phyloP scores from a whole-genome alignment of 2,329 filamentous ascomycete species.

The Fulvia fulva region DNA sequence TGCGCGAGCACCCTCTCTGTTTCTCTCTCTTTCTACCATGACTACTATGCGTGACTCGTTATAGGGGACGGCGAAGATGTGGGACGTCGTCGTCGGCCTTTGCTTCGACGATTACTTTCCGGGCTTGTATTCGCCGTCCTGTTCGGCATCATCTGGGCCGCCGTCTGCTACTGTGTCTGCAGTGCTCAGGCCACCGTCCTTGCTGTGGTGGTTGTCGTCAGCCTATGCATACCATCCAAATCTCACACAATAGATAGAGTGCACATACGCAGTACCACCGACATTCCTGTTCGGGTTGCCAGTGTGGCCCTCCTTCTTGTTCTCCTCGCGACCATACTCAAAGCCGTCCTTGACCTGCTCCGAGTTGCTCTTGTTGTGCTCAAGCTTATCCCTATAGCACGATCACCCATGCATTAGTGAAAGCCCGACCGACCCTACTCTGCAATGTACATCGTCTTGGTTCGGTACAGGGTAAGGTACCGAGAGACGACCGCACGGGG shows the following conservation, averaged over 20 bases:
- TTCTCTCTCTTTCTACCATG: background rate
- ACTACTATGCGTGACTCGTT: background rate
- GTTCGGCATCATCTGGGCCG: slow-evolving; percentile 12
- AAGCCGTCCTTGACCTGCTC: slow-evolving; percentile 7
- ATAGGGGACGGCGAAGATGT: background rate
- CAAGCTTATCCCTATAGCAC: background rate
- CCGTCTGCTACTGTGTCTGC: slow-evolving; percentile 22
- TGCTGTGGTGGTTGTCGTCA: slow-evolving; percentile 2
- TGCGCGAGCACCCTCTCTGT: background rate
- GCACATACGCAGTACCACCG: slow-evolving; percentile 24
- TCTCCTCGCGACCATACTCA: slow-evolving; percentile 9
- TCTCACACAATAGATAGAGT: background rate
- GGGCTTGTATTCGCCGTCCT: slow-evolving; percentile 15
- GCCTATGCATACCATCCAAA: background rate
- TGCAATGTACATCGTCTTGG: background rate
- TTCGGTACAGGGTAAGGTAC: background rate
- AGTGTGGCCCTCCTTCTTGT: slow-evolving; percentile 12
- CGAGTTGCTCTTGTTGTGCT: slow-evolving; percentile 2
- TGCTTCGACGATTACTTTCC: background rate
- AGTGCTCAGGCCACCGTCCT: slow-evolving; percentile 24
- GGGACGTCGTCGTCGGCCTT: background rate
- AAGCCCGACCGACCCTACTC: background rate
- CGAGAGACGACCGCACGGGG: background rate
- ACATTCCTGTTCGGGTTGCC: slow-evolving; percentile 17
- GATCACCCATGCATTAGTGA: background rate